phyloP scores from a whole-genome alignment of 2,329 filamentous ascomycete species.

The Elsinoe fawcettii region DNA sequence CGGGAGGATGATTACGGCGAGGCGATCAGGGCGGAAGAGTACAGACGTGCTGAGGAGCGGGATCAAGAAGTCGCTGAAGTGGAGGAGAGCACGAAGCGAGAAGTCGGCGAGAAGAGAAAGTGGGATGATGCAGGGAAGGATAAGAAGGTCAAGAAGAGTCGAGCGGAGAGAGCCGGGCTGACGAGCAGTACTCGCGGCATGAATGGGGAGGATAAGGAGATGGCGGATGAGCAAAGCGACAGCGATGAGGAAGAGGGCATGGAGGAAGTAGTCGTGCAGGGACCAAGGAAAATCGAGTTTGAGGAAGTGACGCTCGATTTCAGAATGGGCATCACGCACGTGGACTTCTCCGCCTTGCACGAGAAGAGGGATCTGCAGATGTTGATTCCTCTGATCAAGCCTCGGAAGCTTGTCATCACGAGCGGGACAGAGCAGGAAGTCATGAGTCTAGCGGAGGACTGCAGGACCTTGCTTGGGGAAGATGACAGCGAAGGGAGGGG shows the following conservation, averaged over 20 bases:
- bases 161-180: conserved; percentile 6
- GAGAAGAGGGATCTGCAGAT: conserved; percentile 91
- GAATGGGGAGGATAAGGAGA: conserved; percentile 22
- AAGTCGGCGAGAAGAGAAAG: conserved; percentile 82
- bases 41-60: conserved; percentile 82
- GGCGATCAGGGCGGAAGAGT: conserved; percentile 87
- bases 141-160: conserved; percentile 22
- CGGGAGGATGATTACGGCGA: conserved; percentile 90
- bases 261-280: conserved; percentile 44
- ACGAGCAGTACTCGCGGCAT: conserved; percentile 9
- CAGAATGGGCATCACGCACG: conserved; percentile 70
- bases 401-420: conserved; percentile 88
- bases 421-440: conserved; percentile 76
- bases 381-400: conserved; percentile 87
- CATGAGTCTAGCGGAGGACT: conserved; percentile 67
- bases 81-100: conserved; percentile 62
- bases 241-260: conserved; percentile 47
- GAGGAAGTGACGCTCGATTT: conserved; percentile 56
- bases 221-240: conserved; percentile 32
- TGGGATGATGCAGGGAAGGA: conserved; percentile 56
- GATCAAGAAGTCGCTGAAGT: conserved; percentile 59
- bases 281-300: conserved; percentile 69
- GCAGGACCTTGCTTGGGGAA: conserved; percentile 55
- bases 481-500: conserved; percentile 35
- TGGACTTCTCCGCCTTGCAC: conserved; percentile 88